Percentiles rank a stretch among this genome's conserved stretches.
Evolutionary conservation across 2,329 filamentous ascomycete genomes (phyloP).

Genomic region (Neoscytalidium dimidiatum): DNA sequence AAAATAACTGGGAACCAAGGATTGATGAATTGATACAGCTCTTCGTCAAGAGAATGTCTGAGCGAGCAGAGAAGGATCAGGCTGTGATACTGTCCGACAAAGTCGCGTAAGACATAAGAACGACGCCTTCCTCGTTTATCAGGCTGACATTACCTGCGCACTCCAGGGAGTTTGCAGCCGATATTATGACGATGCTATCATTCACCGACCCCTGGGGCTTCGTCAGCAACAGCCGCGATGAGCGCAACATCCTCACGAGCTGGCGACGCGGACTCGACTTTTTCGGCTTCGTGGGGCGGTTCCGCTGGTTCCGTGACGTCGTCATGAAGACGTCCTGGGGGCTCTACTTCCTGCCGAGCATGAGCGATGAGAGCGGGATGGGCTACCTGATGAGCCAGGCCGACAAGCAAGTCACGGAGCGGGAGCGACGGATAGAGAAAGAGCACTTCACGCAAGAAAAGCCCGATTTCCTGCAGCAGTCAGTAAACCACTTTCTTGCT

Average conservation of each 20-base stretch:
- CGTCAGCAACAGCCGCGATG: constrained; percentile 42
- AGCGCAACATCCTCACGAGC: constrained; percentile 37
- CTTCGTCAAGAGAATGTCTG: constrained; percentile 36
- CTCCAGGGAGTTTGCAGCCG: constrained; percentile 40
- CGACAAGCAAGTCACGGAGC: constrained; percentile 29
- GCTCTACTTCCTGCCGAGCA: constrained; percentile 33
- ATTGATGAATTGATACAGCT: constrained; percentile 40
- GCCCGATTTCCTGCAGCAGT: constrained; percentile 38
- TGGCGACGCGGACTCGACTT: constrained; percentile 42
- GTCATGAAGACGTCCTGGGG: constrained; percentile 30
- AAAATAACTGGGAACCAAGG: constrained; percentile 41
- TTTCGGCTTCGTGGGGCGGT: constrained; percentile 39
- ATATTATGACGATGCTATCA: constrained; percentile 44
- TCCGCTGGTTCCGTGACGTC: constrained; percentile 28
- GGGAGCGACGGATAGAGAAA: constrained; percentile 28
- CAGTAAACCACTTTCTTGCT: not conserved
- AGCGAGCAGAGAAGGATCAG: constrained; percentile 27
- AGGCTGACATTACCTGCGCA: not conserved
- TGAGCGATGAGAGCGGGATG: constrained; percentile 34
- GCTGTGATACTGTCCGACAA: constrained; percentile 40
- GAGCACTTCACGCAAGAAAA: constrained; percentile 24
- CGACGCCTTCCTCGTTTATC: too few species aligned
- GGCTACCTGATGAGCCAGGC: constrained; percentile 43
- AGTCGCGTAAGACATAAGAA: constrained; percentile 30
- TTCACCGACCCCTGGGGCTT: constrained; percentile 43